Conservation (phyloP, 805 yeast species). For the Lachancea thermotolerans region DNA sequence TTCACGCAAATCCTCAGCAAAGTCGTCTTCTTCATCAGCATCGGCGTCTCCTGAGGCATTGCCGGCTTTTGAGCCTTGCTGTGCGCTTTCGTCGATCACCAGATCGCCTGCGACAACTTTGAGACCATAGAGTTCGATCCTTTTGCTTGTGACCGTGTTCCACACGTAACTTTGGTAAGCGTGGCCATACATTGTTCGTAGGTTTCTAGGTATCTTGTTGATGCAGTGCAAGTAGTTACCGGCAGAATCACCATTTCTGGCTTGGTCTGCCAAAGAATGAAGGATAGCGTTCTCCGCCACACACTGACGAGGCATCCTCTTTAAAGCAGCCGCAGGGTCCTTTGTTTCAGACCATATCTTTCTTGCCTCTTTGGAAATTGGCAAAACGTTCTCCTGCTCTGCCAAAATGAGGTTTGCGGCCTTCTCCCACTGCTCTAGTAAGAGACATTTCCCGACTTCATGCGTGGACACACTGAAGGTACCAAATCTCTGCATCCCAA, state of each 20-base stretch:
- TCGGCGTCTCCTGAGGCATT: conserved; percentile 32
- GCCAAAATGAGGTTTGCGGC: conserved; percentile 75
- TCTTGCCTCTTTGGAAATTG: conserved; percentile 80
- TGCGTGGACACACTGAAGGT: conserved; percentile 93
- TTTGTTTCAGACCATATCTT: conserved; percentile 68
- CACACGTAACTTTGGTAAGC: conserved; percentile 96
- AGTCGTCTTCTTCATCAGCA: conserved; percentile 42
- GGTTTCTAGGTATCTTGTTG: conserved; percentile 83
- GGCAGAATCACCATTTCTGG: conserved; percentile 32
- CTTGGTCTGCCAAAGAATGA: conserved; percentile 48
- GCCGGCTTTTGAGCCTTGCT: conserved; percentile 8
- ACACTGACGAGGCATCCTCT: conserved; percentile 80
- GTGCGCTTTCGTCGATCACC: conserved; percentile 37
- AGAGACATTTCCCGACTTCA: conserved; percentile 64
- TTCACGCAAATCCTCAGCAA: conserved; percentile 65
- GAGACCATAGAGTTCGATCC: conserved; percentile 66
- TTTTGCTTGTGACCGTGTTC: conserved; percentile 77
- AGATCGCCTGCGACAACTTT: conserved; percentile 75
- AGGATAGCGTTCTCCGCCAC: conserved; percentile 77
- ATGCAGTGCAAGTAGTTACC: conserved; percentile 66
- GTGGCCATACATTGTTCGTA: conserved; percentile 92
- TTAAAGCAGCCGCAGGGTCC: conserved; percentile 59
- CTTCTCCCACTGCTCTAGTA: conserved; percentile 68
- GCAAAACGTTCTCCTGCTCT: conserved; percentile 78
- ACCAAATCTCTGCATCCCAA: conserved; percentile 98